Base-by-base conservation (phyloP, 257 asterid genomes). In the Nicotiana obtusifolia region DNA sequence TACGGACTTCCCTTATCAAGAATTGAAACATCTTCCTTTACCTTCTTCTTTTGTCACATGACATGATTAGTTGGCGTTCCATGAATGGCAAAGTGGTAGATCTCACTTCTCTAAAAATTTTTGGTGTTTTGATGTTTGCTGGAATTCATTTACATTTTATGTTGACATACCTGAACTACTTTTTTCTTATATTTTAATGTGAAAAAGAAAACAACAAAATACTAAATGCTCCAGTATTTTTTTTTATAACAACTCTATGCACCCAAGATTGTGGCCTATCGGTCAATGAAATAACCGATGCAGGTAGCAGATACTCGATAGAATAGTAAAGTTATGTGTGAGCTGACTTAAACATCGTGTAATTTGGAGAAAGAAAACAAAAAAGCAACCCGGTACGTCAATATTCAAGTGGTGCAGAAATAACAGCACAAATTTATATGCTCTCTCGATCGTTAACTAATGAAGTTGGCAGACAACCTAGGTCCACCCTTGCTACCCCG, bases 401-500 rank as follows among this genome's bases (percentile, higher is more conserved):
- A 49, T 53, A 37, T 35, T 81, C 47, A 7, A 26, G 49, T n/a
- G 66, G 16, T 31, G 41, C 71, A 68, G 86, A 86, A 83, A 82
- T 81, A 86, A 88, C 78, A 77, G 81, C 85, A 82, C 53, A 73
- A 68, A n/a, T 75, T 78, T 59, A 30, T 65, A 56, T 76, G 35
- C 22, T 44, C 56, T 76, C 65, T 64, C 49, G 31, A 60, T 64
- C 76, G 78, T 64, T 41, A 81, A 14, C 56, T 61, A 71, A 33
- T 47, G 73, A 33, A 77, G 85, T 85, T 89, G 94, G 94, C 86
- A 78, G 86, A 87, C 89, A 89, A 68, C 64, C 59, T 71, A 81
- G 82, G 84, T 84, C 91, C 92, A 84, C 87, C 78, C 24, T 22
- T 85, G 89, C 67, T 83, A 83, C 80, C 91, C 86, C 82, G 64